A percentile compares a stretch with the other conserved stretches of the same genome.
These are phyloP conservation scores for Colletotrichum ledebouriae DNA, from an alignment of 2,329 filamentous ascomycete species.

Conservation along the genomic window DNA sequence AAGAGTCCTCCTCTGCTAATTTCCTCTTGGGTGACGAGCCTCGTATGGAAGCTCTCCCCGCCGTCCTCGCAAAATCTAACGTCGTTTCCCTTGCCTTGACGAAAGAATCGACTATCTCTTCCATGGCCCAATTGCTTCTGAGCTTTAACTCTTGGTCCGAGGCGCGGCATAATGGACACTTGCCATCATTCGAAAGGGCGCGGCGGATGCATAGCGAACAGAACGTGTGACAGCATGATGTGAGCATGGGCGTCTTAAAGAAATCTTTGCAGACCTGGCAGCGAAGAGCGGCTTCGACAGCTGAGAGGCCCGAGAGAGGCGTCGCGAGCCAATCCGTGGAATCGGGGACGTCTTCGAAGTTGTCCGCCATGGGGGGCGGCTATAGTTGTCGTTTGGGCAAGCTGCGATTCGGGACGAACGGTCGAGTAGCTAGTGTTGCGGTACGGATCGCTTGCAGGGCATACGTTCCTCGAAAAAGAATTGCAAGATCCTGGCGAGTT, in stretches of 20 bases:
- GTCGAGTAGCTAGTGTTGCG: too few relatives aligned
- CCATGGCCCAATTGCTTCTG: slow-evolving; percentile 85
- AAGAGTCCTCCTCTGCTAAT: slow-evolving; percentile 50
- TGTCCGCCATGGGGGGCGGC: slow-evolving; percentile 49
- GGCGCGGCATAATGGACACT: slow-evolving; percentile 86
- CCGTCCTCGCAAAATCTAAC: slow-evolving; percentile 72
- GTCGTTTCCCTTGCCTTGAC: slow-evolving; percentile 72
- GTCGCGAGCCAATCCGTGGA: slow-evolving; percentile 89
- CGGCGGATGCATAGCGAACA: slow-evolving; percentile 96
- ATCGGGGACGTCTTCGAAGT: slow-evolving; percentile 70
- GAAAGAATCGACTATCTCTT: slow-evolving; percentile 88
- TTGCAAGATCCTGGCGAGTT: too few relatives aligned
- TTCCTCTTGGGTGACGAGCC: slow-evolving; percentile 66
- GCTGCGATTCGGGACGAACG: neutral
- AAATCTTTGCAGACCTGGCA: slow-evolving; percentile 99
- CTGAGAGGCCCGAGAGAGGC: slow-evolving; percentile 73
- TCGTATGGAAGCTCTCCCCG: slow-evolving; percentile 47
- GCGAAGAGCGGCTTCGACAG: slow-evolving; percentile 86
- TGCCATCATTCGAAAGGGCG: slow-evolving; percentile 84
- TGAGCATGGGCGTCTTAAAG: slow-evolving; percentile 94
- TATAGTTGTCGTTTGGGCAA: neutral
- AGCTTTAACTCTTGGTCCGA: slow-evolving; percentile 87
- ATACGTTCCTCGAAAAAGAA: too few relatives aligned
- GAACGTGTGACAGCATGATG: slow-evolving; percentile 94
- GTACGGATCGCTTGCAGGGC: too few relatives aligned